Base-by-base conservation (phyloP, 495 filamentous ascomycete genomes). In the Xylaria venustula region DNA sequence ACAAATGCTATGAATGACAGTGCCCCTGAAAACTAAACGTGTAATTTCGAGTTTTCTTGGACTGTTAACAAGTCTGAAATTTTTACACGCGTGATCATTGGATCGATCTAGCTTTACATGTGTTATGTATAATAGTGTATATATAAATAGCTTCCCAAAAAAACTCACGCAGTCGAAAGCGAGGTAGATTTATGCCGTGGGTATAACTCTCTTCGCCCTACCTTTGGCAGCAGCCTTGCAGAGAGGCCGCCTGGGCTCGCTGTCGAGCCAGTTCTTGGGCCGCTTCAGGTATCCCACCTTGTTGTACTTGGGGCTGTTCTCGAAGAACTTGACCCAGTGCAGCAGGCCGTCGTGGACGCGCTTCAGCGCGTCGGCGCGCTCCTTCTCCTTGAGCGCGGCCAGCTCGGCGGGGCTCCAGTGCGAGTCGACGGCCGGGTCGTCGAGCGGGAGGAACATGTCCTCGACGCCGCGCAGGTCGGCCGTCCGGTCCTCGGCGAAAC, bases 401-500 rank as follows among this genome's bases (percentile, higher is more conserved):
- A 81, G 76, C 77, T 90, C 81, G 4, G 66, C 80, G 25, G 68
- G 59, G n/a, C 65, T 77, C 73, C 77, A 80, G 65, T 77, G 74
- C 63, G 67, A 32, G 68, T 81, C 77, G 3, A 83, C 77, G 19
- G 82, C 74, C 7, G 79, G 81, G 64, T 90, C 85, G 62, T 91
- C 89, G 3, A 89, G 67, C 0, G 92, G 90, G 17, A 98, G 77
- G 72, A 85, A 98, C 87, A 93, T 94, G 61, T 88, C 84, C 77
- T 98, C 94, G 1, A 90, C 89, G 1, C 95, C 95, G 20, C 86
- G 79, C 74, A 97, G 73, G 72, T 98, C 93, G 1, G 86, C 74
- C 5, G 87, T 95, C 37, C 88, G 76, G 78, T 98, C 93, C 49
- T 89, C 87, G 30, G 84, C 76, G 79, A 99, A 99, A 72, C 94